Base-by-base conservation (phyloP, 305 asterid genomes). In the Ruellia speciosa region DNA sequence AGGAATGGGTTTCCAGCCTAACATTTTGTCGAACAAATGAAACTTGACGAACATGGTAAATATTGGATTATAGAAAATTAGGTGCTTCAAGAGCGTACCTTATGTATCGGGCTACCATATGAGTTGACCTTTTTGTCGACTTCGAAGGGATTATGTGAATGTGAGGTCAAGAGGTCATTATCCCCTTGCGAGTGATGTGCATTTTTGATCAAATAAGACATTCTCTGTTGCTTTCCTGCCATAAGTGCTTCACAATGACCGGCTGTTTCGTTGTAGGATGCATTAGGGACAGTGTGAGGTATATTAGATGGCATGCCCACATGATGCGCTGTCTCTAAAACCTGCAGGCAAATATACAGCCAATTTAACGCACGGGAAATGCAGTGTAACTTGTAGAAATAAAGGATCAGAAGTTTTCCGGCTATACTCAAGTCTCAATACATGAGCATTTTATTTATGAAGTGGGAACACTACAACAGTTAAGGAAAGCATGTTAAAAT, bases 241-340 rank as follows among this genome's bases (percentile, higher is more conserved):
- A 66, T 40, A 59, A 79, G 94, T n/a, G 86, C 57, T 79, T 93
- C 97, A 18, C 97, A 93, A 41, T 81, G 96, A 54, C 69, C 65
- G 10, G 97, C 86, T 90, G 82, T 82, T 70, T 93, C 99, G 71
- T 77, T 84, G 80, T 78, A 93, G 0, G 99, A 78, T 9, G 86
- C 72, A 66, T 86, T 85, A 24, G 94, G 80, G 13, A 85, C 83
- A 0, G 77, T 74, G 76, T n/a, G 94, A 72, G 70, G 78, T 24
- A 4, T 24, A 4, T 24, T 86, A 0, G 99, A 84, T 65, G 84
- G 62, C 77, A 95, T 75, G 34, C 97, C 89, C 16, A 86, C 95
- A 58, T 84, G 79, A 55, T 83, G 92, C 1, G 94, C 89, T 0
- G 96, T 79, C 63, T 88, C 97, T 81, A 83, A 67, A 60, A 86